Conservation (phyloP, 768 basidiomycete genomes). For the Mycena rebaudengoi region DNA sequence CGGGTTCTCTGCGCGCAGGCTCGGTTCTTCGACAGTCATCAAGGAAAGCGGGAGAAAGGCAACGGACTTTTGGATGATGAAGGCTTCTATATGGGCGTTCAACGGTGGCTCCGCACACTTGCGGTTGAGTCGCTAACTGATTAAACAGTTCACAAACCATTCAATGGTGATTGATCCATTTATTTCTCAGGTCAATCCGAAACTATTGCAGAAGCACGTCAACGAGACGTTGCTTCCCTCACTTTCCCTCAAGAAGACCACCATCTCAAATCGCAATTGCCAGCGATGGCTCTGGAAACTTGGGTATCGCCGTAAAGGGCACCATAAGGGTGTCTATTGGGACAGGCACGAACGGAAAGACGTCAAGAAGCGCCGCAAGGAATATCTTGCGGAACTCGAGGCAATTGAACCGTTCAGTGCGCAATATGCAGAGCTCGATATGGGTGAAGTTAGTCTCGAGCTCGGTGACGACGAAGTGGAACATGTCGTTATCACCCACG, state of each 20-base stretch:
- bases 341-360: background rate
- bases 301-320: slow-evolving; percentile 5
- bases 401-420: background rate
- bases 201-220: background rate
- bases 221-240: background rate
- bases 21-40: too few species aligned
- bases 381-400: slow-evolving; percentile 5
- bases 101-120: too few species aligned
- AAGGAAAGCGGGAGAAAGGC: too few species aligned
- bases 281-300: background rate
- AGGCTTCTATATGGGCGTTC: too few species aligned
- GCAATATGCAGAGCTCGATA: background rate
- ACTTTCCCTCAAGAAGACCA: background rate
- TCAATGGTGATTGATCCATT: too few species aligned
- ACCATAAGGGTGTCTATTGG: slow-evolving; percentile 6
- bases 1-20: too few species aligned
- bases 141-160: too few species aligned
- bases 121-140: too few species aligned
- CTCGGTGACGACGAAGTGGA: too few species aligned
- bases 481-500: too few species aligned
- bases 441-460: too few species aligned
- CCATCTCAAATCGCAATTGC: background rate
- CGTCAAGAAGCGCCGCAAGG: slow-evolving; percentile 6
- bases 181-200: slow-evolving; percentile 3
- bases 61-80: too few species aligned